Evolutionary conservation across 2,329 filamentous ascomycete genomes (phyloP).

Genomic region (Aspergillus viridinutans): DNA sequence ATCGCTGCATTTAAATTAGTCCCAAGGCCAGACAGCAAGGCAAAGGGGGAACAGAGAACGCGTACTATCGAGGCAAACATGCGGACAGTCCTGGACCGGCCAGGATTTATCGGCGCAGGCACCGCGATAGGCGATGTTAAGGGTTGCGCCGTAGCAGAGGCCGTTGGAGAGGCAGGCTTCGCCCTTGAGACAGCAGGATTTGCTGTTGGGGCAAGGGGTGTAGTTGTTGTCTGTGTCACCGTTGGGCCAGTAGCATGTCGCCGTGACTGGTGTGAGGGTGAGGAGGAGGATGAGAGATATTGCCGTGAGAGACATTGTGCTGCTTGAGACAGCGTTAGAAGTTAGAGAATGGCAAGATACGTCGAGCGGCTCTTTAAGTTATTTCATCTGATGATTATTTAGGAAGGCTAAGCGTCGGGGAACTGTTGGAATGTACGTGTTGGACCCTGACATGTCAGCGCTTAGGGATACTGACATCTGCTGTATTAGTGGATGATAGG

Average conservation of each 20-base stretch:
- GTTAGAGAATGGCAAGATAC: background rate
- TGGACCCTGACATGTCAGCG: background rate
- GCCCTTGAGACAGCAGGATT: constrained; percentile 8
- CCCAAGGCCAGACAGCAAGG: background rate
- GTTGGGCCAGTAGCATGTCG: constrained; percentile 7
- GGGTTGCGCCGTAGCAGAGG: constrained; percentile 6
- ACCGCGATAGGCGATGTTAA: constrained; percentile 10
- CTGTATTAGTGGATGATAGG: background rate
- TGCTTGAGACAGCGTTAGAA: background rate
- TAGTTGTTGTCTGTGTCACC: constrained; percentile 2
- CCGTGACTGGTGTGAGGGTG: background rate
- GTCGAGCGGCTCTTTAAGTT: background rate
- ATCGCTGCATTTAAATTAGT: constrained; percentile 1
- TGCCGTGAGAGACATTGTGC: background rate
- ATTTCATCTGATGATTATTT: background rate
- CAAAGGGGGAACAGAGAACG: too few species aligned
- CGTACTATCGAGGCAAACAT: constrained; percentile 9
- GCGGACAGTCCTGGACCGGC: constrained; percentile 10
- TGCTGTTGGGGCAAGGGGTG: constrained; percentile 8
- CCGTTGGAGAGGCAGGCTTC: constrained; percentile 15
- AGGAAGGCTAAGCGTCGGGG: background rate
- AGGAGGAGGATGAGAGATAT: background rate
- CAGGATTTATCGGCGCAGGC: constrained; percentile 13
- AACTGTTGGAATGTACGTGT: background rate
- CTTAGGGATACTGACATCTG: background rate